Percentiles rank a stretch among this genome's conserved stretches.
Conservation (phyloP, 1,139 yeast species). For the Saccharomycopsis phalli region DNA sequence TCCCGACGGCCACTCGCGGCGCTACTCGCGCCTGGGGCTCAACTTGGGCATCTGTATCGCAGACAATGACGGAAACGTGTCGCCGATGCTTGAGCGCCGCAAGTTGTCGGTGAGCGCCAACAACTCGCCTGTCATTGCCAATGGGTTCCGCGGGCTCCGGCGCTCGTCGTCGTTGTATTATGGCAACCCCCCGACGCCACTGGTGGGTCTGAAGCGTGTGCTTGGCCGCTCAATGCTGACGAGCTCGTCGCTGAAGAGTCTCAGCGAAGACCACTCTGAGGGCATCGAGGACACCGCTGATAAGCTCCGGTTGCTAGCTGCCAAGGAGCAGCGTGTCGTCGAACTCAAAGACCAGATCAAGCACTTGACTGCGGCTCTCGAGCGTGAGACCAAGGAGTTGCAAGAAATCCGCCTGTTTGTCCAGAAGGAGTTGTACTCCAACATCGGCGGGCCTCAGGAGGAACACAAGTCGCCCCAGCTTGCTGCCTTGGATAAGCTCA, state of each 20-base stretch:
- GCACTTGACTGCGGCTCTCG: slow-evolving; percentile 28
- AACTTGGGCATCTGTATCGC: slow-evolving; percentile 16
- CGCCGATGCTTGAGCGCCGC: slow-evolving; percentile 4
- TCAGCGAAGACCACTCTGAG: neutral
- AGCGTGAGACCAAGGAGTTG: slow-evolving; percentile 29
- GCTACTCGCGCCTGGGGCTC: slow-evolving; percentile 16
- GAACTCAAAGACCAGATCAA: slow-evolving; percentile 45
- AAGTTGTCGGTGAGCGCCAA: slow-evolving; percentile 7
- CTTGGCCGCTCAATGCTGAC: slow-evolving; percentile 3
- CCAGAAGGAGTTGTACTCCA: slow-evolving; percentile 33
- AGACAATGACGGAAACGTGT: slow-evolving; percentile 3
- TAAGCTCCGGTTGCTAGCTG: slow-evolving; percentile 47
- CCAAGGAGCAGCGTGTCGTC: slow-evolving; percentile 53
- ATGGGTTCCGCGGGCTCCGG: slow-evolving; percentile 1
- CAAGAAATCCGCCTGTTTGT: slow-evolving; percentile 33
- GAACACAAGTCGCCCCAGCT: neutral
- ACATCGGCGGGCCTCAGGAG: slow-evolving; percentile 21
- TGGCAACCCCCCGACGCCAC: slow-evolving; percentile 4
- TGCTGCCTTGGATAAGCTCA: neutral
- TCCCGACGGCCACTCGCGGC: slow-evolving; percentile 4
- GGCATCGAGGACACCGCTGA: slow-evolving; percentile 36
- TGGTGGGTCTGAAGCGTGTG: neutral
- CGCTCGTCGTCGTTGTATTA: slow-evolving; percentile 5
- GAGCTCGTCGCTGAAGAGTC: neutral
- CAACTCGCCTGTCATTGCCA: slow-evolving; percentile 9